Evolutionary conservation across 441 rosid species (phyloP).

Genomic region (Viola pubescens): DNA sequence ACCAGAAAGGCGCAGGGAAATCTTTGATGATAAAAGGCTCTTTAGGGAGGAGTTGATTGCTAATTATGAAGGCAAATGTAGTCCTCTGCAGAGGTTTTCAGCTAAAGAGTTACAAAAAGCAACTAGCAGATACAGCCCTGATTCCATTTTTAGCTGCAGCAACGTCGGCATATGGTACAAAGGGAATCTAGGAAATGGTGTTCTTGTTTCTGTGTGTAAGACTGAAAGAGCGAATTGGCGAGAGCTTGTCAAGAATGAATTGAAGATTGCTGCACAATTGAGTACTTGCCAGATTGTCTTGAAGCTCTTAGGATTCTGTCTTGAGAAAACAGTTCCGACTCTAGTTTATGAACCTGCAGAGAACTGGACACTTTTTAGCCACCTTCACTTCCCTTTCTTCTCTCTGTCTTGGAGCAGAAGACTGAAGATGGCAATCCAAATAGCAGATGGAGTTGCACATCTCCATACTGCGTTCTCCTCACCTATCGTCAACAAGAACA

Average conservation of each 20-base stretch:
- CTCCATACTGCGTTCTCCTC: slow-evolving; percentile 35
- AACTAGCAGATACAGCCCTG: slow-evolving; percentile 21
- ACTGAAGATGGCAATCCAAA: slow-evolving; percentile 14
- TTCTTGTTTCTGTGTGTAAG: slow-evolving; percentile 3
- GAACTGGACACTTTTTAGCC: slow-evolving; percentile 17
- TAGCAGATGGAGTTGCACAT: slow-evolving; percentile 25
- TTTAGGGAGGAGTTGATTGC: slow-evolving; percentile 30
- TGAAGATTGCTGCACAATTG: slow-evolving; percentile 30
- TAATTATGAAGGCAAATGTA: slow-evolving; percentile 23
- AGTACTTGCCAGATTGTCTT: slow-evolving; percentile 29
- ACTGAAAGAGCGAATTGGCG: neutral
- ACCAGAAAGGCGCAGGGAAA: neutral
- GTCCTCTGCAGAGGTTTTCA: slow-evolving; percentile 27
- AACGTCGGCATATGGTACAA: neutral
- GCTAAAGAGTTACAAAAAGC: slow-evolving; percentile 23
- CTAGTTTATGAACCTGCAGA: slow-evolving; percentile 25
- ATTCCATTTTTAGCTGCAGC: neutral
- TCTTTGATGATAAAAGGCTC: slow-evolving; percentile 21
- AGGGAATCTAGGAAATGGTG: slow-evolving; percentile 4
- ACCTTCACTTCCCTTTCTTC: neutral
- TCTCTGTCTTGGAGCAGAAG: neutral
- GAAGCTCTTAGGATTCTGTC: slow-evolving; percentile 37
- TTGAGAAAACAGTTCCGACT: slow-evolving; percentile 25
- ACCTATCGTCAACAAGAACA: slow-evolving; percentile 25
- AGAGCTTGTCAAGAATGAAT: slow-evolving; percentile 7